Evolutionary conservation across 805 yeast species (phyloP).

Genomic region (Yamadazyma kitorensis): DNA sequence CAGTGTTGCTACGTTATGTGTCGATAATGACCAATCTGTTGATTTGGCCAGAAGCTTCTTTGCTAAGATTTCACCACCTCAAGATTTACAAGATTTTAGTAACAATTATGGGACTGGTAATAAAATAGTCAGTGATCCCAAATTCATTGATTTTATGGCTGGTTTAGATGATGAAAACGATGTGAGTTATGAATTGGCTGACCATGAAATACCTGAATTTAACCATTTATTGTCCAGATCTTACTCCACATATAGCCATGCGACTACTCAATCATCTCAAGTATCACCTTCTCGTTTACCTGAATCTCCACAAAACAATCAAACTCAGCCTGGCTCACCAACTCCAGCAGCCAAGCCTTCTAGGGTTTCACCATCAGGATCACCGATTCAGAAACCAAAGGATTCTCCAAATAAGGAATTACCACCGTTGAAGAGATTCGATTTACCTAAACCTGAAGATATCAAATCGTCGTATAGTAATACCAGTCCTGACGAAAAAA

Average conservation of each 20-base stretch:
- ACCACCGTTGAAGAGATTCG: slow-evolving; percentile 7
- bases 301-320: too few species aligned
- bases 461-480: slow-evolving; percentile 13
- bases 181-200: slow-evolving; percentile 21
- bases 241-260: slow-evolving; percentile 26
- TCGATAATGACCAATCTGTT: slow-evolving; percentile 72
- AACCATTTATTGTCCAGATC: slow-evolving; percentile 23
- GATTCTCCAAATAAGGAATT: slow-evolving; percentile 8
- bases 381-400: background rate
- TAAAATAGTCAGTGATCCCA: slow-evolving; percentile 55
- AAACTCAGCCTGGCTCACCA: slow-evolving; percentile 4
- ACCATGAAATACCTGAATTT: slow-evolving; percentile 33
- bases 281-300: background rate
- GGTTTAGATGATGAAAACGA: slow-evolving; percentile 32
- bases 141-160: slow-evolving; percentile 56
- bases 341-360: background rate
- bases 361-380: background rate
- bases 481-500: slow-evolving; percentile 15
- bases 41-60: slow-evolving; percentile 65
- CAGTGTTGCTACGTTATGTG: slow-evolving; percentile 70
- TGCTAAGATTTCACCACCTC: slow-evolving; percentile 63
- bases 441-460: slow-evolving; percentile 16
- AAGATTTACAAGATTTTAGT: slow-evolving; percentile 57
- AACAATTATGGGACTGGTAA: slow-evolving; percentile 62
- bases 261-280: slow-evolving; percentile 5